A percentile compares a stretch with the other conserved stretches of the same genome.
phyloP scores from a whole-genome alignment of 768 basidiomycete species.

The Calvatia gigantea region DNA sequence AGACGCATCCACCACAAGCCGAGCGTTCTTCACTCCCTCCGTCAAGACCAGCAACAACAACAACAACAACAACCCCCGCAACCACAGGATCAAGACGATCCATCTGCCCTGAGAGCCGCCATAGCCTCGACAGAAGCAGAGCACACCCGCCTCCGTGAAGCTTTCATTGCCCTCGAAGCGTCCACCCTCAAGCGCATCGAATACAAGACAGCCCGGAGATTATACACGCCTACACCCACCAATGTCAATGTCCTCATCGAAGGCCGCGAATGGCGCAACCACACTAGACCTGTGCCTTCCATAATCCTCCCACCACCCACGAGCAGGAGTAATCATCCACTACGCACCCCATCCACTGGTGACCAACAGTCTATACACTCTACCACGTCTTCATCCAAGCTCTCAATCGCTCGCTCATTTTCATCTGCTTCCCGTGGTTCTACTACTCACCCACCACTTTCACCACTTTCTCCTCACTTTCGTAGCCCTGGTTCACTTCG shows the following conservation, averaged over 20 bases:
- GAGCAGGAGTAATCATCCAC: slow-evolving; percentile 14
- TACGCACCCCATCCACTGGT: slow-evolving; percentile 18
- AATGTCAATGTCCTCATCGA: slow-evolving; percentile 27
- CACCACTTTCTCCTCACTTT: slow-evolving; percentile 28
- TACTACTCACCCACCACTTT: slow-evolving; percentile 16
- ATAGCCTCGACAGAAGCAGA: slow-evolving; percentile 66
- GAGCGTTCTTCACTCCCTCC: not conserved
- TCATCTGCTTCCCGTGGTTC: slow-evolving; percentile 24
- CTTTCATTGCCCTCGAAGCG: slow-evolving; percentile 66
- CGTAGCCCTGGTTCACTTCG: slow-evolving; percentile 24
- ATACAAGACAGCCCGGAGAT: slow-evolving; percentile 34
- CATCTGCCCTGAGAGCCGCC: slow-evolving; percentile 52
- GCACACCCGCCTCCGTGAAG: slow-evolving; percentile 56
- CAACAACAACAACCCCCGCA: slow-evolving; percentile 1
- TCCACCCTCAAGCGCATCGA: slow-evolving; percentile 48
- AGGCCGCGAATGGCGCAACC: slow-evolving; percentile 33
- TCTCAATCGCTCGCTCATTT: slow-evolving; percentile 38
- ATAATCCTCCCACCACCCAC: slow-evolving; percentile 22
- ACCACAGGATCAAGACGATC: slow-evolving; percentile 6
- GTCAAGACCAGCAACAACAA: not conserved
- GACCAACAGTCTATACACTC: slow-evolving; percentile 44
- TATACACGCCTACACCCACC: slow-evolving; percentile 26
- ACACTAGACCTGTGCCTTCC: slow-evolving; percentile 20
- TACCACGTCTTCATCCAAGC: slow-evolving; percentile 32
- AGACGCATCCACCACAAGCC: slow-evolving; percentile 2